Percentiles rank a stretch among this genome's conserved stretches.
Evolutionary conservation across 129 eudicot genomes (phyloP).

Genomic region (carrot (Daucus carota)): DH1_v3.0 NC_030388.2:16938001-16938500

Average conservation of each 20-base stretch:
- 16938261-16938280: background rate
- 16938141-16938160: background rate
- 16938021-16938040: background rate
- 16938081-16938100: background rate
- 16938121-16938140: background rate
- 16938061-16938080: background rate
- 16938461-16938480: slow-evolving; percentile 74
- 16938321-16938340: background rate
- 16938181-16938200: background rate
- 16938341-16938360: slow-evolving; percentile 65
- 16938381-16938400: slow-evolving; percentile 32
- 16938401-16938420: slow-evolving; percentile 21
- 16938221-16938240: background rate
- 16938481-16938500: slow-evolving; percentile 83
- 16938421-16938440: slow-evolving; percentile 65
- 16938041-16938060: background rate
- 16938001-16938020: slow-evolving; percentile 1
- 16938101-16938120: background rate
- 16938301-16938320: background rate
- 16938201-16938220: background rate
- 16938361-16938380: slow-evolving; percentile 62
- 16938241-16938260: background rate
- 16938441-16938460: slow-evolving; percentile 55
- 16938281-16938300: background rate
- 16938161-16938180: background rate